These are phyloP conservation scores for Hymenotorrendiella dingleyae DNA, from an alignment of 2,329 filamentous ascomycete species.

Conservation along the genomic window DNA sequence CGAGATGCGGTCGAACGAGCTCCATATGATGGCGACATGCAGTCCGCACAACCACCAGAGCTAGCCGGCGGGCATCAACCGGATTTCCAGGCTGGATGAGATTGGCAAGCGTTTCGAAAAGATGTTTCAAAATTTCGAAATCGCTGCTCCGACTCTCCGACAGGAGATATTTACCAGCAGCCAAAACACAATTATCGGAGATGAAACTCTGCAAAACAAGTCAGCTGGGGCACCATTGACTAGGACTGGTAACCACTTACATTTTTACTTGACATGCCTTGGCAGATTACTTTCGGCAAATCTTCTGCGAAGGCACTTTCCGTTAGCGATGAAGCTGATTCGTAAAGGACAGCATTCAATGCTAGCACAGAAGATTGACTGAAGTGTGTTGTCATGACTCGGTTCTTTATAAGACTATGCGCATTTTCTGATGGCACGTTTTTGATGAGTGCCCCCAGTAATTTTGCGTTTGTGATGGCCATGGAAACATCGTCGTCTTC, in stretches of 20 bases:
- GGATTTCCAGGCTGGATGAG: constrained; percentile 73
- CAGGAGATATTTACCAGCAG: constrained; percentile 85
- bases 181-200: constrained; percentile 81
- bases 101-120: constrained; percentile 72
- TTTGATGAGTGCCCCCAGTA: constrained; percentile 85
- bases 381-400: constrained; percentile 72
- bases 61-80: constrained; percentile 76
- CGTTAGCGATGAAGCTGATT: constrained; percentile 66
- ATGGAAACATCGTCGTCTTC: constrained; percentile 71
- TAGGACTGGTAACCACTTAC: constrained; percentile 47
- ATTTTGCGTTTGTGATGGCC: constrained; percentile 82
- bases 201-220: constrained; percentile 68
- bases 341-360: constrained; percentile 81
- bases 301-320: constrained; percentile 64
- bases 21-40: constrained; percentile 74
- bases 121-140: constrained; percentile 70
- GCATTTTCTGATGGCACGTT: constrained; percentile 72
- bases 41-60: constrained; percentile 83
- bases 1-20: constrained; percentile 73
- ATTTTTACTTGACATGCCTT: constrained; percentile 71
- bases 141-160: constrained; percentile 57
- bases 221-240: too few species aligned
- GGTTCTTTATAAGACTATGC: constrained; percentile 52
- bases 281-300: constrained; percentile 67
- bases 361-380: constrained; percentile 76